phyloP scores from a whole-genome alignment of 192 early-diverging fungal species.

The Coemansia sp. region DNA sequence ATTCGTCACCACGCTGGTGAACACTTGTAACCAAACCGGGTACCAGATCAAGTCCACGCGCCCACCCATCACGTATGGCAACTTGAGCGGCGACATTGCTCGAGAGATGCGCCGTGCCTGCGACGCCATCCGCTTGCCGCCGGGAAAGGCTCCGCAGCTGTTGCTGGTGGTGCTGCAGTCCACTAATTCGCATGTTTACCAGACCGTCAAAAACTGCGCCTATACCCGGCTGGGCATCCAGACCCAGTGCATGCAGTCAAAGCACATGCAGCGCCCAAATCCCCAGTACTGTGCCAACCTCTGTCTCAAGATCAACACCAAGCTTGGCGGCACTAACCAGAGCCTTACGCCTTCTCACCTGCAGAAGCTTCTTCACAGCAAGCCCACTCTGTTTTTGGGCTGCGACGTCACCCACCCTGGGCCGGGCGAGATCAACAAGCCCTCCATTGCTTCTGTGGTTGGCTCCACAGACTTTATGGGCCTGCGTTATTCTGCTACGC shows the following conservation, averaged over 20 bases:
- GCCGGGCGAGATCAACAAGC: slow-evolving; percentile 62
- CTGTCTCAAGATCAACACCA: slow-evolving; percentile 90
- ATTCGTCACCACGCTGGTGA: slow-evolving; percentile 73
- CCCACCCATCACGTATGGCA: slow-evolving; percentile 51
- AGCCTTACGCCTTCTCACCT: slow-evolving; percentile 54
- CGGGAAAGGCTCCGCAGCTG: slow-evolving; percentile 68
- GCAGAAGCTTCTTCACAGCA: slow-evolving; percentile 57
- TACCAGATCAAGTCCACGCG: slow-evolving; percentile 56
- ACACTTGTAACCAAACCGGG: slow-evolving; percentile 71
- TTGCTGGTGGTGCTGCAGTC: slow-evolving; percentile 80
- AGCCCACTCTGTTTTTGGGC: slow-evolving; percentile 87
- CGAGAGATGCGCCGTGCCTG: slow-evolving; percentile 68
- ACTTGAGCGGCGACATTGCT: slow-evolving; percentile 65
- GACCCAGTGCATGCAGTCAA: slow-evolving; percentile 88
- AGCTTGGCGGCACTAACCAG: slow-evolving; percentile 88
- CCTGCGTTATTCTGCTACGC: slow-evolving; percentile 60
- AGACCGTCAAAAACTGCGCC: slow-evolving; percentile 81
- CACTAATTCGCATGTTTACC: slow-evolving; percentile 77
- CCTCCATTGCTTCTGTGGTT: slow-evolving; percentile 77
- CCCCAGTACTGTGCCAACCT: slow-evolving; percentile 95
- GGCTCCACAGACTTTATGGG: slow-evolving; percentile 67
- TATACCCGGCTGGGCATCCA: slow-evolving; percentile 87
- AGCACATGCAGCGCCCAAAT: slow-evolving; percentile 71
- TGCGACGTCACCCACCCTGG: slow-evolving; percentile 87
- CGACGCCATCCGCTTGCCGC: slow-evolving; percentile 63